A percentile compares a stretch with the other conserved stretches of the same genome.
Conservation (phyloP, 768 basidiomycete species). For the Hericium erinaceus region DNA sequence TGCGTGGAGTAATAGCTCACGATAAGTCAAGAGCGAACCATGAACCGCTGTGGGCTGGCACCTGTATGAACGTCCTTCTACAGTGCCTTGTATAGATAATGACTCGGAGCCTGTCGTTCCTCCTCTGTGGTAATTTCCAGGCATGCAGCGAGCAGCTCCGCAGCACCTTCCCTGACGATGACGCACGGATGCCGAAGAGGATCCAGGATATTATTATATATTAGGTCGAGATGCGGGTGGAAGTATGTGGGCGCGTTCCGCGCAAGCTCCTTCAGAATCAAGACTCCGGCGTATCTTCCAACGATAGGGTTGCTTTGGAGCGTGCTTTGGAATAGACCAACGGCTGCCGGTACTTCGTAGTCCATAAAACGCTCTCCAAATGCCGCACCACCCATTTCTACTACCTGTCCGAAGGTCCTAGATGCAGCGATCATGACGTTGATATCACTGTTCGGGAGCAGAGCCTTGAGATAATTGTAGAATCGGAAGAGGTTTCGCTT, state of each 20-base stretch:
- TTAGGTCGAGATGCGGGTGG: conserved; percentile 75
- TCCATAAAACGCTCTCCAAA: conserved; percentile 89
- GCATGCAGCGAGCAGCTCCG: conserved; percentile 88
- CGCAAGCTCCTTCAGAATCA: conserved; percentile 90
- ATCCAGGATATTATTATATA: conserved; percentile 88
- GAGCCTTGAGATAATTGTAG: conserved; percentile 86
- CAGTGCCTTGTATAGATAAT: conserved; percentile 70
- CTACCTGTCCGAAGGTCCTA: conserved; percentile 82
- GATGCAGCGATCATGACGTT: conserved; percentile 92
- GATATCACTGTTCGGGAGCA: conserved; percentile 85
- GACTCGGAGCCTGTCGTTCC: conserved; percentile 54
- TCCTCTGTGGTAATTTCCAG: conserved; percentile 76
- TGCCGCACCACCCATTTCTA: conserved; percentile 69
- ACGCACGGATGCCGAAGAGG: conserved; percentile 84
- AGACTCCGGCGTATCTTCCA: conserved; percentile 85
- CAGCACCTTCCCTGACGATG: conserved; percentile 87
- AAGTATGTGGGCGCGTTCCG: conserved; percentile 82
- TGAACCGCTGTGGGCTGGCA: conserved; percentile 84
- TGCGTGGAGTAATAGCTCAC: conserved; percentile 86
- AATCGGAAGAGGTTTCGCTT: conserved; percentile 77
- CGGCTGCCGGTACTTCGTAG: conserved; percentile 76
- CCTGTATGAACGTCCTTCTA: conserved; percentile 78
- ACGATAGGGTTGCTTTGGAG: conserved; percentile 74
- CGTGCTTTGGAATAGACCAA: conserved; percentile 70
- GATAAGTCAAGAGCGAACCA: conserved; percentile 85